These are phyloP conservation scores for Trametes polyzona DNA, from an alignment of 1,284 basidiomycete species.

Conservation along the genomic window DNA sequence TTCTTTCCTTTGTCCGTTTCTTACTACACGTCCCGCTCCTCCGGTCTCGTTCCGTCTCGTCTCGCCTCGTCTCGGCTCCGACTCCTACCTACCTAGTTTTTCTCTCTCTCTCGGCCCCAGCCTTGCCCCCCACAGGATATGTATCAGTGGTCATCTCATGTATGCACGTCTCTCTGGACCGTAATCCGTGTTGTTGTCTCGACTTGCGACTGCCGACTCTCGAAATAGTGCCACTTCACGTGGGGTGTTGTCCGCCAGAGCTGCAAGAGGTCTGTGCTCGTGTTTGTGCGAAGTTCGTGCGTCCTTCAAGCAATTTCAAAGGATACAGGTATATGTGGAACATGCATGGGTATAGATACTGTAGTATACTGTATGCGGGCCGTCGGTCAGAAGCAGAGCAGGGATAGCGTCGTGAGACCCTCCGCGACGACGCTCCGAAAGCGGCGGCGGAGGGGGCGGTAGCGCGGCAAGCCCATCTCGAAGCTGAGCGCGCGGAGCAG, in stretches of 20 bases:
- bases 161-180: slow-evolving; percentile 27
- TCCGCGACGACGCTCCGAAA: slow-evolving; percentile 55
- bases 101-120: neutral
- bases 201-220: too few species aligned
- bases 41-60: neutral
- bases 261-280: too few species aligned
- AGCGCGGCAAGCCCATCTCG: slow-evolving; percentile 51
- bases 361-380: too few species aligned
- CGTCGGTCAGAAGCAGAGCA: slow-evolving; percentile 24
- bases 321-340: too few species aligned
- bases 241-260: too few species aligned
- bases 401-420: slow-evolving; percentile 34
- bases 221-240: too few species aligned
- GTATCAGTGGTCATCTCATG: slow-evolving; percentile 30
- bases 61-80: neutral
- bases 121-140: slow-evolving; percentile 20
- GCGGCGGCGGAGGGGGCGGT: slow-evolving; percentile 44
- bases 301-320: too few species aligned
- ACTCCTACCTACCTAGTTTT: too few species aligned
- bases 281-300: too few species aligned
- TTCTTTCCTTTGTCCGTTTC: neutral
- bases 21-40: slow-evolving; percentile 19
- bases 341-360: too few species aligned
- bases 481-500: slow-evolving; percentile 53
- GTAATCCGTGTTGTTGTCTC: slow-evolving; percentile 20